Evolutionary conservation across 1,284 basidiomycete species (phyloP).

Genomic region (Tilletia walkeri): DNA sequence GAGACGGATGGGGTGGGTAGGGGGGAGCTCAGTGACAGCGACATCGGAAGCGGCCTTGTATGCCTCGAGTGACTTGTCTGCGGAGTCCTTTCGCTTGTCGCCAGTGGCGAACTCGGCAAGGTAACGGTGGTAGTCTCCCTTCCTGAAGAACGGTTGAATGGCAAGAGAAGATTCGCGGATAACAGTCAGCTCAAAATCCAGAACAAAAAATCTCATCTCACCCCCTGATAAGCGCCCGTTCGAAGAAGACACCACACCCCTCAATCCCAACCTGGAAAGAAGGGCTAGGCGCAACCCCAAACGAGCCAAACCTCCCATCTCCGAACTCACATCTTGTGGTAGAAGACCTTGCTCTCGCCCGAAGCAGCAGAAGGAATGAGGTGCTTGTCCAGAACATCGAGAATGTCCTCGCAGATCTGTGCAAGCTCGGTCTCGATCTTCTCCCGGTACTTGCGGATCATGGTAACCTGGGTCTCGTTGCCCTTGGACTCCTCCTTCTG

Average conservation of each 20-base stretch:
- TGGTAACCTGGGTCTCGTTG: conserved; percentile 92
- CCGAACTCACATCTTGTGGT: conserved; percentile 93
- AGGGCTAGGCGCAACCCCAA: too few relatives aligned
- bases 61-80: conserved; percentile 97
- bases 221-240: not conserved
- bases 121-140: conserved; percentile 99
- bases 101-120: conserved; percentile 99
- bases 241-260: not conserved
- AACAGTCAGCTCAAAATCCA: not conserved
- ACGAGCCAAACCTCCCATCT: too few relatives aligned
- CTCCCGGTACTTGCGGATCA: conserved; percentile 95
- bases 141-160: conserved; percentile 64
- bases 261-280: not conserved
- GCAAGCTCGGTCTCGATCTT: conserved; percentile 98
- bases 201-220: too few relatives aligned
- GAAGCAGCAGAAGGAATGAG: conserved; percentile 96
- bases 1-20: conserved; percentile 98
- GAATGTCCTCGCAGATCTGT: conserved; percentile 99
- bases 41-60: conserved; percentile 99
- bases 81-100: conserved; percentile 96
- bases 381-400: conserved; percentile 97
- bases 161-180: not conserved
- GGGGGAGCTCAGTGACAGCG: conserved; percentile 93
- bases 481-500: conserved; percentile 99
- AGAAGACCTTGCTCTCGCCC: conserved; percentile 99